Percentiles rank a stretch among this genome's conserved stretches.
Conservation (phyloP, 768 basidiomycete genomes). For the Kwoniella bestiolae region DNA sequence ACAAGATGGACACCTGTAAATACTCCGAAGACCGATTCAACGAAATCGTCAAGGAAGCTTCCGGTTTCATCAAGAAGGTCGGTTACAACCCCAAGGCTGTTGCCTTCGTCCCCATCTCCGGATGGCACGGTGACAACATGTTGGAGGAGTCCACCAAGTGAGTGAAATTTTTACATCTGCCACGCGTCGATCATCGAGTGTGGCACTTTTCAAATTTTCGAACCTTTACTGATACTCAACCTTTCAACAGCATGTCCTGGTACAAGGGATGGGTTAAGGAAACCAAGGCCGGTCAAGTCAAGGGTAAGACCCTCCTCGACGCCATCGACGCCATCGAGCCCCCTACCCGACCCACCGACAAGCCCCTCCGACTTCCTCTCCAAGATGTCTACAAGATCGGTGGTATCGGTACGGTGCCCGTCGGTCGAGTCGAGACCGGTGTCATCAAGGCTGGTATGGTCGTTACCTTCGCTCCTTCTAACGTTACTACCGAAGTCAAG, state of each 20-base stretch:
- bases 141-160: conserved; percentile 96
- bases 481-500: conserved; percentile 97
- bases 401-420: conserved; percentile 99
- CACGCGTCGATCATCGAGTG: neutral
- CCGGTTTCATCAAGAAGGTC: conserved; percentile 93
- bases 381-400: conserved; percentile 99
- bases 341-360: conserved; percentile 93
- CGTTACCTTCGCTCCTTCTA: conserved; percentile 92
- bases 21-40: conserved; percentile 99
- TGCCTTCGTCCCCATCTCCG: conserved; percentile 98
- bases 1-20: conserved; percentile 99
- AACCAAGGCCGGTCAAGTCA: conserved; percentile 85
- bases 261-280: conserved; percentile 99
- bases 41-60: conserved; percentile 98
- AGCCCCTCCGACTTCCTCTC: conserved; percentile 99
- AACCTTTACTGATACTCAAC: neutral
- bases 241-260: conserved; percentile 83
- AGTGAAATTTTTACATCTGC: conserved; percentile 46
- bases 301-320: conserved; percentile 99
- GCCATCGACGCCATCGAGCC: conserved; percentile 99
- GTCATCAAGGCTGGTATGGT: conserved; percentile 65
- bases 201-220: conserved; percentile 2
- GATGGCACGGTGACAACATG: conserved; percentile 99
- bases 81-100: conserved; percentile 87
- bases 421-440: conserved; percentile 99